Evolutionary conservation across 164 flowering plant genomes (phyloP), one percentile per base, ranked within the genome.

Genomic region (Taxillus chinensis): DNA sequence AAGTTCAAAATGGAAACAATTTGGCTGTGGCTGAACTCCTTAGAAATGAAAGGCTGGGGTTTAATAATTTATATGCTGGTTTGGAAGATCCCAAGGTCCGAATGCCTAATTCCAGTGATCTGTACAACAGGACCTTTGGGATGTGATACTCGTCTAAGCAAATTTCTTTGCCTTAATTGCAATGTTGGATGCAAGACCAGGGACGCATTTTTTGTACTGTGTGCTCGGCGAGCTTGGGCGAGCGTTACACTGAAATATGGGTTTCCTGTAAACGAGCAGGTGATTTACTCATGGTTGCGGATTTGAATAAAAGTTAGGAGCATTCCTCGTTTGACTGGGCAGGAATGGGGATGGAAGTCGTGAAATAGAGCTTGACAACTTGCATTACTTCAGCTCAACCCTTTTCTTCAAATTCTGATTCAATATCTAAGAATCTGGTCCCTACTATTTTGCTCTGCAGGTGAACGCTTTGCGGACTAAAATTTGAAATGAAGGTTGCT

Each of bases 51-150:
- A 82, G 89, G 52, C 68, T 80, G 41, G 86, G 89, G 41, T 75
- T 67, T 52, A 81, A 79, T 69, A 84, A 80, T 51, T 71, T 63
- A 17, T 74, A 71, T 74, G 60, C 68, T 68, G 76, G 82, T 39
- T 82, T 78, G 60, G 90, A 87, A 45, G 90, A 86, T 61, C 66
- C 83, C 9, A 83, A 77, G 62, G 80, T 70, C 46, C 79, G 78
- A 39, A 78, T 82, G 85, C 79, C 87, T 13, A 74, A 75, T 70
- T 80, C 92, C 5, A 79, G 83, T 0, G 84, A 90, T 65, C 58
- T 86, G 16, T 90, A 90, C 64, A 83, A 80, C 73, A 79, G 95
- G 70, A 76, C 89, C 64, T 87, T 76, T 70, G 85, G 89, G 70
- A 82, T 84, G 78, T 90, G 27, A 27, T 27, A 27, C 27, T 27